Evolutionary conservation across 805 yeast species (phyloP), one percentile per base, ranked within the genome.

Genomic region (Cyberlindnera bimundalis): DNA sequence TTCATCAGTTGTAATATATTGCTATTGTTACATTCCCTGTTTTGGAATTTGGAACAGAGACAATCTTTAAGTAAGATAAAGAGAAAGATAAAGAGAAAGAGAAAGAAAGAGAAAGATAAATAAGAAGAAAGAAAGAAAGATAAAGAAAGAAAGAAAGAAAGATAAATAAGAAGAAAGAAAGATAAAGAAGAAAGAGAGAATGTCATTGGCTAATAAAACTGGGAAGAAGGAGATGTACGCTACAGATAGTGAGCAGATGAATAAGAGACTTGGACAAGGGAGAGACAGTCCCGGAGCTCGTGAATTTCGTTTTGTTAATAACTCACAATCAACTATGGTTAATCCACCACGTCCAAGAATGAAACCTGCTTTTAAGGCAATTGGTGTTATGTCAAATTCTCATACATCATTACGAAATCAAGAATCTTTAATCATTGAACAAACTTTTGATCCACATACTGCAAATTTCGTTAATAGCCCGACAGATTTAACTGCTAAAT

Each of bases 281-380:
- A 5, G n/a, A 11, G 23, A 19, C 13, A 31, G 32, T 15, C 40
- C 40, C 5, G 25, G 33, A 4, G 32, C 10, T 7, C 35, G 36
- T 20, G 26, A 43, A 19, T 53, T 55, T 45, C 42, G 46, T 11
- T 56, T 56, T 36, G 59, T 56, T 6, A 50, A 56, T 31, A 52
- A 43, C 33, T 55, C 58, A 2, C 53, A 52, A 11, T 36, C 29
- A 1, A 36, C 51, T 6, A 48, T 53, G 53, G 29, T 38, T 3
- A 43, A 49, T 17, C 49, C 49, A 6, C 5, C 25, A 10, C 45
- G 37, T n/a, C 10, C 28, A 11, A 40, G 52, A 23, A 47, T 54
- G 55, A 55, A 55, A 29, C 58, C 61, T 8, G 36, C 54, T 2
- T 52, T 55, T 40, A 52, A 32, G 39, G 53, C 54, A 6, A 39